Conservation (phyloP, 495 filamentous ascomycete genomes). For the Jackrogersella multiformis region DNA sequence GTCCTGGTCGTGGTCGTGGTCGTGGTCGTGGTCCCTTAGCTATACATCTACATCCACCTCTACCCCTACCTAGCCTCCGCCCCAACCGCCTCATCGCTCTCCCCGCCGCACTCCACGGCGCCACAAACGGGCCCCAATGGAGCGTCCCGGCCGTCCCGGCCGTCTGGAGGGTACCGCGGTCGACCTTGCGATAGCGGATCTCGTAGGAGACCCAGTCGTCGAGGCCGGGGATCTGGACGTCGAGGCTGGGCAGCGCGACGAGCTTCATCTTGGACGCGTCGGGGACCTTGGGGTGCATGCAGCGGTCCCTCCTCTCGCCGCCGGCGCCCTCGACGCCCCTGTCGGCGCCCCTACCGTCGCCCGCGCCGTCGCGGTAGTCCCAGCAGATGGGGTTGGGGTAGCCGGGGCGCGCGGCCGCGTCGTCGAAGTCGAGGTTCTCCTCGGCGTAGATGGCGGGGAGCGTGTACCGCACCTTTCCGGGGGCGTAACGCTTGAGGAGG, state of each 20-base stretch:
- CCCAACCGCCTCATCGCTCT: no score
- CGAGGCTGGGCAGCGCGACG: constrained; percentile 62
- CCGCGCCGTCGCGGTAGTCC: not conserved
- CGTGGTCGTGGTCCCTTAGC: no score
- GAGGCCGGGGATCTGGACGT: constrained; percentile 45
- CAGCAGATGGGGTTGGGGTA: constrained; percentile 10
- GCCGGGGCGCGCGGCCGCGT: not conserved
- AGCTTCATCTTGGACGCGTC: constrained; percentile 44
- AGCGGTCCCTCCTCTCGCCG: not conserved
- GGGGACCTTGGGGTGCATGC: constrained; percentile 13
- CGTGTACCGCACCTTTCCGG: constrained; percentile 62
- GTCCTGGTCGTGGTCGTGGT: no score
- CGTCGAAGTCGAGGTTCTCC: constrained; percentile 11
- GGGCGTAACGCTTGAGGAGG: constrained; percentile 55
- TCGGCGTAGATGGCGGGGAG: constrained; percentile 59
- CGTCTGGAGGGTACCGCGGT: constrained; percentile 42
- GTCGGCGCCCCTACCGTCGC: not conserved
- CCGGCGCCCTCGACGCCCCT: not conserved
- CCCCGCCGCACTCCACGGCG: not conserved
- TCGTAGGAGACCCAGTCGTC: constrained; percentile 55
- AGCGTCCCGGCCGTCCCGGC: constrained; percentile 35
- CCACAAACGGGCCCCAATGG: constrained; percentile 16
- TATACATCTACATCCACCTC: no score
- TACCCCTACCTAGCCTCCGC: no score
- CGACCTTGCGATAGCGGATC: constrained; percentile 58